These are phyloP conservation scores for Gossypium ekmanianum DNA, from an alignment of 345 rosid genomes.

Conservation along the genomic window DNA sequence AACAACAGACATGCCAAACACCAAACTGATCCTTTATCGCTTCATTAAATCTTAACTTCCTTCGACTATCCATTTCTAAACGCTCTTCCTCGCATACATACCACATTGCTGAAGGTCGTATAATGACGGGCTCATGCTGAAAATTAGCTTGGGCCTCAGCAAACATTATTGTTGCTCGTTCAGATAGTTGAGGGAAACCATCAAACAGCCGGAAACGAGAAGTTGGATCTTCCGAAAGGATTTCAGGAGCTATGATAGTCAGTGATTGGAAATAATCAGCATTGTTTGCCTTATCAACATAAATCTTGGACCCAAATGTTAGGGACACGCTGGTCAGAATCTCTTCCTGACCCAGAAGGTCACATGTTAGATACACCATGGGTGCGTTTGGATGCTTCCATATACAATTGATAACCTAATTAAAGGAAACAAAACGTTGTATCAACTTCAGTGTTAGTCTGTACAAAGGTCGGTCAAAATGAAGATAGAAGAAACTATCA, in stretches of 20 bases:
- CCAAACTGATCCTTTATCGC: slow-evolving; percentile 74
- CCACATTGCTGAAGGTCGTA: slow-evolving; percentile 87
- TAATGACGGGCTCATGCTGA: slow-evolving; percentile 66
- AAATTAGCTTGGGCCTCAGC: slow-evolving; percentile 59
- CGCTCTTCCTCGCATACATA: slow-evolving; percentile 61
- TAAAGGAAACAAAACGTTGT: slow-evolving; percentile 15
- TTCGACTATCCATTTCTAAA: slow-evolving; percentile 28
- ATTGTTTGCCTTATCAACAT: slow-evolving; percentile 51
- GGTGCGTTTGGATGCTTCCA: slow-evolving; percentile 78
- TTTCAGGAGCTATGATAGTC: slow-evolving; percentile 49
- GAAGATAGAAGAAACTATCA: not conserved
- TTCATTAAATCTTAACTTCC: slow-evolving; percentile 52
- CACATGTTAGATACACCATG: slow-evolving; percentile 64
- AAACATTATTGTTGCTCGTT: slow-evolving; percentile 59
- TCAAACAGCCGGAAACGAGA: slow-evolving; percentile 65
- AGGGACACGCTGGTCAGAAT: slow-evolving; percentile 46
- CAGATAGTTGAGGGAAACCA: slow-evolving; percentile 67
- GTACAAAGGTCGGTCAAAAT: not conserved
- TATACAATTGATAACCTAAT: slow-evolving; percentile 71
- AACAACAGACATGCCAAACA: slow-evolving; percentile 86
- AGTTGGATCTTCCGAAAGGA: slow-evolving; percentile 61
- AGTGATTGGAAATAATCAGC: slow-evolving; percentile 47
- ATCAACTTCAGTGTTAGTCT: not conserved
- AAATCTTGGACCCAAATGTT: slow-evolving; percentile 85
- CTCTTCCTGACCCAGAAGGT: slow-evolving; percentile 78